Evolutionary conservation across 208 protist species (phyloP).

Genomic region (Ichthyophonus hoferi): DNA sequence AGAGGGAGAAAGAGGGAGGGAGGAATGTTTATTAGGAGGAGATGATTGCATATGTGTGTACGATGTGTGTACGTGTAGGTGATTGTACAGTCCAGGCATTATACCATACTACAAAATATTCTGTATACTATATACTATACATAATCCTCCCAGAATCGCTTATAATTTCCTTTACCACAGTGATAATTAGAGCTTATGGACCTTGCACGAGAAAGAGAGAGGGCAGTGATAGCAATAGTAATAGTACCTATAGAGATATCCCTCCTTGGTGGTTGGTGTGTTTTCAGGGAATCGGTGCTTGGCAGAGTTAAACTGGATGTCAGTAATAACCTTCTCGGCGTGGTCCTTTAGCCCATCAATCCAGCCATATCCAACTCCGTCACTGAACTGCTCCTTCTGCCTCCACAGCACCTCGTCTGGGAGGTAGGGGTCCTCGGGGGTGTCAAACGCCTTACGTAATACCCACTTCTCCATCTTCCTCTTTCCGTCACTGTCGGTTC

Average conservation of each 20-base stretch:
- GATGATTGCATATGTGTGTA: no score
- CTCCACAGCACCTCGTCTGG: constrained; percentile 71
- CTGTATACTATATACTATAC: no score
- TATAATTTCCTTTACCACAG: no score
- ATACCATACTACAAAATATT: no score
- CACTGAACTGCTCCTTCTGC: constrained; percentile 80
- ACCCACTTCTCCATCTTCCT: constrained; percentile 70
- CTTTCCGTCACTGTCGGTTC: constrained; percentile 45
- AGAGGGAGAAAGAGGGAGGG: no score
- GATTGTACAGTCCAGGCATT: no score
- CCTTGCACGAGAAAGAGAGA: no score
- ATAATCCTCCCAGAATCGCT: no score
- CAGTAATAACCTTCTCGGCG: constrained; percentile 59
- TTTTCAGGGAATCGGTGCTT: constrained; percentile 69
- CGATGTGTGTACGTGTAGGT: no score
- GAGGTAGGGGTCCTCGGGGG: constrained; percentile 64
- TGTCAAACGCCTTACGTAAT: constrained; percentile 66
- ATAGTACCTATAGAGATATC: constrained; percentile 71
- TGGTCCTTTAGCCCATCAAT: constrained; percentile 76
- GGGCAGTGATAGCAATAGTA: no score
- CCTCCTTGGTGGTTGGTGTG: constrained; percentile 78
- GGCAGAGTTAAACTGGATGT: constrained; percentile 62
- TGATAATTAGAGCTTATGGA: no score
- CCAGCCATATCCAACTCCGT: constrained; percentile 78
- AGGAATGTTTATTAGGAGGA: no score